A percentile compares a stretch with the other conserved stretches of the same genome.
These are phyloP conservation scores for Ustilago crameri DNA, from an alignment of 1,284 basidiomycete species.

Conservation along the genomic window DNA sequence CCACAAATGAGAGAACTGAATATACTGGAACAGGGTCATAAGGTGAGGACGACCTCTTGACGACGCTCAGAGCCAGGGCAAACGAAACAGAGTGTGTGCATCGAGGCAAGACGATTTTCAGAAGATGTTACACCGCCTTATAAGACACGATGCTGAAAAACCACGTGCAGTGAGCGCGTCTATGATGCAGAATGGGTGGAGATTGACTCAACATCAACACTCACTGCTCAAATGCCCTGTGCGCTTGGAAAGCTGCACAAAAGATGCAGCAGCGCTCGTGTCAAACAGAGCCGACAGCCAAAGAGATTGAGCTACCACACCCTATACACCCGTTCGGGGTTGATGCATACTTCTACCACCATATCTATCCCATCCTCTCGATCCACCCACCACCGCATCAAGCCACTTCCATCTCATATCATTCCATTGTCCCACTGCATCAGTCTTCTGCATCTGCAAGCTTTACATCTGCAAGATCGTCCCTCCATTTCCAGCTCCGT, in stretches of 20 bases:
- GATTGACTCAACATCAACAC: slow-evolving; percentile 48
- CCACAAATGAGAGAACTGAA: too few relatives aligned
- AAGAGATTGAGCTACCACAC: slow-evolving; percentile 26
- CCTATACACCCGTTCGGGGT: slow-evolving; percentile 31
- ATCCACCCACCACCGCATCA: slow-evolving; percentile 1
- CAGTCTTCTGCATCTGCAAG: not conserved
- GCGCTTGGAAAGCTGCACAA: not conserved
- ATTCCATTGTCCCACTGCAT: slow-evolving; percentile 2
- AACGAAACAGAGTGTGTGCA: too few relatives aligned
- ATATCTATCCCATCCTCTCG: slow-evolving; percentile 8
- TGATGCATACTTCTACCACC: slow-evolving; percentile 43
- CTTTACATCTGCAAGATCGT: not conserved
- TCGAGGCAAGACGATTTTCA: too few relatives aligned
- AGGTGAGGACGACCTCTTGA: too few relatives aligned
- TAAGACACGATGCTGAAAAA: not conserved
- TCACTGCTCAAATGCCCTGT: slow-evolving; percentile 12
- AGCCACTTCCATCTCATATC: slow-evolving; percentile 3
- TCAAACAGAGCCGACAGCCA: slow-evolving; percentile 6
- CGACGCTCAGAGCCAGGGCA: too few relatives aligned
- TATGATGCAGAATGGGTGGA: slow-evolving; percentile 13
- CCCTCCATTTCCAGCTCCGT: not conserved
- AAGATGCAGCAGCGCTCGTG: slow-evolving; percentile 2
- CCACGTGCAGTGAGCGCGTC: slow-evolving; percentile 30
- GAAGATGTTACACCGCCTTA: too few relatives aligned
- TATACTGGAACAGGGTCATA: too few relatives aligned